Evolutionary conservation across 176 grass and related monocot species (phyloP), one percentile per base, ranked within the genome.

Genomic region (Triticum dicoccoides): DNA sequence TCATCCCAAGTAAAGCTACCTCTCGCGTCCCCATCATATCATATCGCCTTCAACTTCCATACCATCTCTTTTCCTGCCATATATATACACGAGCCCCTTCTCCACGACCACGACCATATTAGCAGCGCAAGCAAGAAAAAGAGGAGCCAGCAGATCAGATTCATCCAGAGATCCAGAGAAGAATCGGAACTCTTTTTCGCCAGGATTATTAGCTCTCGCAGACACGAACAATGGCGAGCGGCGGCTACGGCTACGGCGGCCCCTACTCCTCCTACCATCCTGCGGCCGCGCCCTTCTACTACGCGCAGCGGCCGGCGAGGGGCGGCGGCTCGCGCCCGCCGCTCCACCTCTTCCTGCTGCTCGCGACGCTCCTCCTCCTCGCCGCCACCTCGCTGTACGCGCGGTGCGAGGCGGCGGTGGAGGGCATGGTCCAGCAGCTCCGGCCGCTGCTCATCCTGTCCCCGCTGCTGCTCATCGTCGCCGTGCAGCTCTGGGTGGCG

Each of bases 391-490:
- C 90, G 15, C 88, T 90, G 63, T 89, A 86, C 90, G 58, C 84
- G 84, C 49, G 45, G 86, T 97, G 91, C 42, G 95, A 92, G 74
- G 89, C 88, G 49, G 88, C 77, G 70, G 69, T 97, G 84, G 90
- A 82, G 83, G 84, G 56, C 59, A 62, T 97, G 69, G 9, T 76
- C 15, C 73, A 87, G 42, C 88, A 89, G 88, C 49, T 92, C 84
- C 81, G 85, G 30, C 21, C 87, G 39, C 37, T 89, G 41, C 32
- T 97, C 81, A 86, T 92, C 73, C 72, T 97, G 8, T 94, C 95
- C 13, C 95, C 92, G 25, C 82, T 97, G 62, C 67, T 94, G 69
- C 63, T 92, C 78, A 91, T 96, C 78, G 34, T 98, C 29, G 88
- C 81, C n/a, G 96, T 85, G 13, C 92, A 98, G 77, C 52, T 79